Conservation (phyloP, 345 rosid genomes). For the Pistacia vera region DNA sequence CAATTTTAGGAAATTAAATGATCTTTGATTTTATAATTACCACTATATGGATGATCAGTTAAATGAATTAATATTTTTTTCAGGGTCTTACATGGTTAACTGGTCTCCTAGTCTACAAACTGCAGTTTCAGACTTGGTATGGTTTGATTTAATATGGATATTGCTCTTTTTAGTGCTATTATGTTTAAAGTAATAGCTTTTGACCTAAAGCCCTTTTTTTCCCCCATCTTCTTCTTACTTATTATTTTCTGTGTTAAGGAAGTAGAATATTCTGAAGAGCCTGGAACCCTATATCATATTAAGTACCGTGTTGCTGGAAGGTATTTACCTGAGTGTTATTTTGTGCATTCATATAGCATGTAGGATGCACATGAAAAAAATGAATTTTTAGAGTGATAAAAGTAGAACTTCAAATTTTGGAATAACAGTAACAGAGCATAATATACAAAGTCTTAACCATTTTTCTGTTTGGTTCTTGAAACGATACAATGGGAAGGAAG, state of each 20-base stretch:
- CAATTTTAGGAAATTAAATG: neutral
- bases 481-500: neutral
- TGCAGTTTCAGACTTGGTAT: slow-evolving; percentile 97
- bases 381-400: neutral
- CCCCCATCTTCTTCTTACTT: neutral
- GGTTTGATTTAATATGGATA: slow-evolving; percentile 28
- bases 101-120: slow-evolving; percentile 99
- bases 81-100: slow-evolving; percentile 98
- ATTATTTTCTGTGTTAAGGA: slow-evolving; percentile 49
- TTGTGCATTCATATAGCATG: neutral
- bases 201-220: slow-evolving; percentile 1
- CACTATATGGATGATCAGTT: slow-evolving; percentile 13
- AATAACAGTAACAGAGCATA: neutral
- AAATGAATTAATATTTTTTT: slow-evolving; percentile 24
- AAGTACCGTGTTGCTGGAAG: slow-evolving; percentile 98
- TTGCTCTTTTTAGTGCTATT: slow-evolving; percentile 5
- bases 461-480: neutral
- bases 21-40: neutral
- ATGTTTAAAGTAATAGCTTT: slow-evolving; percentile 6
- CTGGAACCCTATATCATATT: slow-evolving; percentile 79
- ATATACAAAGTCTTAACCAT: neutral
- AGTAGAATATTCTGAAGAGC: slow-evolving; percentile 98
- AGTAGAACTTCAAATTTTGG: neutral
- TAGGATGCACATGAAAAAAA: neutral
- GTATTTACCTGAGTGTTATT: slow-evolving; percentile 32